phyloP scores from a whole-genome alignment of 179 eudicot genomes.

The Silene coronaria region DNA sequence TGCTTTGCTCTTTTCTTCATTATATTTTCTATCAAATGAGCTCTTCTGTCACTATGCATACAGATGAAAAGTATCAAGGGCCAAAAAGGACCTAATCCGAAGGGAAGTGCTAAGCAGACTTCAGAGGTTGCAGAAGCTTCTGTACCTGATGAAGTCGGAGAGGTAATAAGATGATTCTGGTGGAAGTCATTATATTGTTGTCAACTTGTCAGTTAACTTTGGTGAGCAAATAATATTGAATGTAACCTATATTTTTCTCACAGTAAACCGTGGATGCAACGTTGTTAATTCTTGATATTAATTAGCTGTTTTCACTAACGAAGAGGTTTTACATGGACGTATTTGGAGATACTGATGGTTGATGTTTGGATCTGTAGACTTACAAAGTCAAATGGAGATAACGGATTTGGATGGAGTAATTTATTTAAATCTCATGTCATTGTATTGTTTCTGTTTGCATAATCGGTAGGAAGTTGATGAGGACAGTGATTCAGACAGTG shows the following conservation, averaged over 20 bases:
- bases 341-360: not conserved
- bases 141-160: conserved; percentile 25
- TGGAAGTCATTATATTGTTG: not conserved
- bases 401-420: no score
- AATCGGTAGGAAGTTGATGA: conserved; percentile 46
- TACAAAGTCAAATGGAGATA: no score
- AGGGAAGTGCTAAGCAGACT: conserved; percentile 25
- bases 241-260: not conserved
- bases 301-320: not conserved
- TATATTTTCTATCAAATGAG: not conserved
- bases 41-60: not conserved
- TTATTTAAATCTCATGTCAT: not conserved
- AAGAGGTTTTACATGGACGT: not conserved
- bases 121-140: conserved; percentile 30
- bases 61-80: conserved; percentile 33
- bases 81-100: conserved; percentile 24
- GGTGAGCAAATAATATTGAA: not conserved
- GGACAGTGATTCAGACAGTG: conserved; percentile 67
- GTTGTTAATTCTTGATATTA: not conserved
- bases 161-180: conserved; percentile 36
- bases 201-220: not conserved
- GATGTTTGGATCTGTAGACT: not conserved
- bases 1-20: not conserved
- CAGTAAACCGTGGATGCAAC: not conserved
- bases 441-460: conserved; percentile 7